Base-by-base conservation (phyloP, 164 flowering plant genomes). In the Nelumbo lutea region DNA sequence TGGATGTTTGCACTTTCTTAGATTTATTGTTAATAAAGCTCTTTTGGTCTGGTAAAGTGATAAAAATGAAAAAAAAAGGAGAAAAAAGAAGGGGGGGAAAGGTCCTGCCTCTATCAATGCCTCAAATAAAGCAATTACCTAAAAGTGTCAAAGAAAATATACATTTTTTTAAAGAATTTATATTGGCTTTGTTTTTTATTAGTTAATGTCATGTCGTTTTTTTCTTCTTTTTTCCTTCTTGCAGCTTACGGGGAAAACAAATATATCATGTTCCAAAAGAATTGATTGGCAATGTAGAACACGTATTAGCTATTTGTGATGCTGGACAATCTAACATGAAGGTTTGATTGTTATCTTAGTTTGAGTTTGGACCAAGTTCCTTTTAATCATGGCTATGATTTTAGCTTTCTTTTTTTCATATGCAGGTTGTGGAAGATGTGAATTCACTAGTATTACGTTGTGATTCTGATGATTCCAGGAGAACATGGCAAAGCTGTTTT, bases 171-270 rank as follows among this genome's bases (percentile, higher is more conserved):
- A 27, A 27, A 27, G 27, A 27, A 27, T 27, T 27, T 27, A 27
- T 27, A 27, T 27, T 27, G 27, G 27, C 27, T 27, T 27, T 27
- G 27, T 27, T 27, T 27, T 27, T 27, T 27, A 27, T 27, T 27
- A 27, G 27, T 27, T 27, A 27, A 27, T 27, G 27, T 27, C 27
- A 27, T 27, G 27, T 27, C 27, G 0, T 27, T 27, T 27, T 27
- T 27, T 27, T 27, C 27, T 27, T 27, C 27, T 10, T 39, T 1
- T 53, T 61, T 5, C 14, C 69, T 48, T 65, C 46, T 67, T 81
- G 72, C 77, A 92, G 99, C 65, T 69, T 95, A 59, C 82, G 88
- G 51, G 97, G 96, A 42, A 95, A 92, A 71, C 94, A 89, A 42
- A 59, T 89, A 61, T 82, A 79, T 73, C 85, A 81, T 68, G 84